Evolutionary conservation across 192 early-diverging fungal species (phyloP).

Genomic region (Podila horticola): DNA sequence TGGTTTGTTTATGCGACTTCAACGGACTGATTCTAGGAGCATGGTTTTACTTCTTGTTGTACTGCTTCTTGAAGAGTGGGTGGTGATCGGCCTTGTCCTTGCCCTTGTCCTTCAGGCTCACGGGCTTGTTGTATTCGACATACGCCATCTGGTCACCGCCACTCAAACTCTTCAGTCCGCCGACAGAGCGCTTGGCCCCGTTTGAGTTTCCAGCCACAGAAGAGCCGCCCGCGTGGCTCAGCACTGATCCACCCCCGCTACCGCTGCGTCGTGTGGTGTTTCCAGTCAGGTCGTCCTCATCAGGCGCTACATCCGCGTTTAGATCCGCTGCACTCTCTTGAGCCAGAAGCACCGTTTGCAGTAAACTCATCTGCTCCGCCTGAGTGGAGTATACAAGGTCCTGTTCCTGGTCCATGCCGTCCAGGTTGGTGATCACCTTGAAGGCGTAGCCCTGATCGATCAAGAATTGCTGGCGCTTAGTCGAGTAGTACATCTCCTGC

Average conservation of each 20-base stretch:
- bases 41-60: slow-evolving; percentile 52
- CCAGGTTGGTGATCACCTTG: slow-evolving; percentile 96
- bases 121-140: slow-evolving; percentile 69
- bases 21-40: not conserved
- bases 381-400: slow-evolving; percentile 80
- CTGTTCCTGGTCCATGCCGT: slow-evolving; percentile 86
- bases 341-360: slow-evolving; percentile 84
- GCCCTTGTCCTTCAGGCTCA: slow-evolving; percentile 42
- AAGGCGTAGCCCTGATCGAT: slow-evolving; percentile 99
- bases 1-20: not conserved
- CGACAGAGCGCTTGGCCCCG: slow-evolving; percentile 62
- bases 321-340: slow-evolving; percentile 67
- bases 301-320: slow-evolving; percentile 71
- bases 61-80: slow-evolving; percentile 74
- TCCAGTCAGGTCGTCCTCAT: slow-evolving; percentile 67
- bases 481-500: slow-evolving; percentile 98
- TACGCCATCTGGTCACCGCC: slow-evolving; percentile 97
- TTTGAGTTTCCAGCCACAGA: slow-evolving; percentile 47
- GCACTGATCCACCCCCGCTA: slow-evolving; percentile 38
- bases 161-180: slow-evolving; percentile 83
- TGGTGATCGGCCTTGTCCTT: slow-evolving; percentile 67
- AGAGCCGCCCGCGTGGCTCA: slow-evolving; percentile 54
- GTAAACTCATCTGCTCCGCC: slow-evolving; percentile 82
- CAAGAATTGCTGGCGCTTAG: slow-evolving; percentile 98
- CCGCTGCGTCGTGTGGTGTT: slow-evolving; percentile 54